Evolutionary conservation across 371 early-diverging fungal species (phyloP).

Genomic region (Mortierella sp.): DNA sequence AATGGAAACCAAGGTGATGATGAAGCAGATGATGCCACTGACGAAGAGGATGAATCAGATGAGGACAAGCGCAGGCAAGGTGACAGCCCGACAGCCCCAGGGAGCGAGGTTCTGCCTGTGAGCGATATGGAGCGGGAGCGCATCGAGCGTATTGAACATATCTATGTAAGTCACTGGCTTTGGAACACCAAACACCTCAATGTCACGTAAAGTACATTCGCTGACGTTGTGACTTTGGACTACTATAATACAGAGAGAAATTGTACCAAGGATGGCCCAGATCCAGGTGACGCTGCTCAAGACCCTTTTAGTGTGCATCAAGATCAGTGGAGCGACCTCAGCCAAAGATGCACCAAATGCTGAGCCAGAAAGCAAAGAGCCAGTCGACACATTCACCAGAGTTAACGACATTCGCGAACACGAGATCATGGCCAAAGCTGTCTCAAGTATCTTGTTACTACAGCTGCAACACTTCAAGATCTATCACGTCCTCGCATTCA

Average conservation of each 20-base stretch:
- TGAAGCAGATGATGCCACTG: conserved; percentile 23
- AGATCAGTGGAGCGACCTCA: conserved; percentile 37
- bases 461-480: conserved; percentile 79
- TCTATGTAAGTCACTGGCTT: conserved; percentile 29
- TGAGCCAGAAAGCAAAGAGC: conserved; percentile 36
- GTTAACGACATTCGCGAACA: conserved; percentile 54
- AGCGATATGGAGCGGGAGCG: conserved; percentile 46
- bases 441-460: conserved; percentile 76
- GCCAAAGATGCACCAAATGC: conserved; percentile 39
- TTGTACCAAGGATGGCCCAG: conserved; percentile 54
- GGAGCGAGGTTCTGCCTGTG: conserved; percentile 16
- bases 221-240: background rate
- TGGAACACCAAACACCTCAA: background rate
- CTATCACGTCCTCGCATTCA: conserved; percentile 81
- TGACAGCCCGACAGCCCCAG: background rate
- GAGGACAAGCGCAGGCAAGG: conserved; percentile 8
- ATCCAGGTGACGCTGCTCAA: conserved; percentile 52
- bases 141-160: conserved; percentile 48
- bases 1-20: conserved; percentile 43
- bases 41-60: conserved; percentile 28
- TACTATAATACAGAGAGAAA: conserved; percentile 24
- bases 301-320: conserved; percentile 52
- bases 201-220: background rate
- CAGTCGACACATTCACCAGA: conserved; percentile 42
- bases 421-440: conserved; percentile 83